phyloP scores from a whole-genome alignment of 345 rosid genomes.

The Kernera saxatilis region DNA sequence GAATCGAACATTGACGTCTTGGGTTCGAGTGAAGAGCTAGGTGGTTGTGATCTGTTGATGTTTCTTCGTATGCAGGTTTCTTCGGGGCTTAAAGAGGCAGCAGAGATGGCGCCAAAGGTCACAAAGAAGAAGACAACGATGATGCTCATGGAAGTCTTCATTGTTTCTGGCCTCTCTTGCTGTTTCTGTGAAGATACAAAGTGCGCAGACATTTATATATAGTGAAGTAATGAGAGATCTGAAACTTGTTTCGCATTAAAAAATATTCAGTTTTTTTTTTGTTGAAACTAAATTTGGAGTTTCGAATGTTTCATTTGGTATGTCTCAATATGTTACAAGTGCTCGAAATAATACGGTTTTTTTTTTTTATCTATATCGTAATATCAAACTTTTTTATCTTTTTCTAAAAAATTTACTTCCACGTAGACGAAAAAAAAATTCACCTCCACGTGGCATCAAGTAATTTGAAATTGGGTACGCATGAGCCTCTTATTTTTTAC shows the following conservation, averaged over 20 bases:
- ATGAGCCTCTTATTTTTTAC: no score
- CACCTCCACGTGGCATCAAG: no score
- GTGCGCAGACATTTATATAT: background rate
- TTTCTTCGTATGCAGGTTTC: constrained; percentile 14
- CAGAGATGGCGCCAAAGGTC: background rate
- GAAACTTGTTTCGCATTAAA: background rate
- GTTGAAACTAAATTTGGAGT: background rate
- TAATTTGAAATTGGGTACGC: no score
- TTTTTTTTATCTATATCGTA: no score
- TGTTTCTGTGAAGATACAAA: background rate
- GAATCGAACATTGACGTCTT: background rate
- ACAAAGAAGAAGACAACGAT: background rate
- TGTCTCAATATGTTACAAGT: background rate
- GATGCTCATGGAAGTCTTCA: background rate
- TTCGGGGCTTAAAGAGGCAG: background rate
- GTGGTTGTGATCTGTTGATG: background rate
- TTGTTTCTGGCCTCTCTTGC: background rate
- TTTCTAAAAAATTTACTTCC: no score
- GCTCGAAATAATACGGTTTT: no score
- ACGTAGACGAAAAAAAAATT: no score
- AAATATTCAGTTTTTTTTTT: background rate
- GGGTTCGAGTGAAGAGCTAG: background rate
- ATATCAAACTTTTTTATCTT: no score
- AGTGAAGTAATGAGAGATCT: background rate
- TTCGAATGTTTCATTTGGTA: constrained; percentile 1